phyloP scores from a whole-genome alignment of 2,329 filamentous ascomycete species.

The Penicillium decumbens region DNA sequence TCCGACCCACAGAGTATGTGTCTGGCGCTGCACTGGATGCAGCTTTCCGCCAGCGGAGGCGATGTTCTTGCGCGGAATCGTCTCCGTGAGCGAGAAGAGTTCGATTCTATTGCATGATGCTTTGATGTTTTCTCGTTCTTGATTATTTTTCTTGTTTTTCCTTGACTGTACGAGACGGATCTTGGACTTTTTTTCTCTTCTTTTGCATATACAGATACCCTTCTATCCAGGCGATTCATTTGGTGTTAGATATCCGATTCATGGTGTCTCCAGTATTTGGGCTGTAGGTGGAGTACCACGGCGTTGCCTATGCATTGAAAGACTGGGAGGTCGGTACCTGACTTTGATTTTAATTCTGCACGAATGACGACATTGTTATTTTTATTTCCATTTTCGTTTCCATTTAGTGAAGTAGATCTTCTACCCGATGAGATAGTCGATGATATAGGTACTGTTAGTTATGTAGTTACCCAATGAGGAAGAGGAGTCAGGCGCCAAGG shows the following conservation, averaged over 20 bases:
- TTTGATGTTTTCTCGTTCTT: conserved; percentile 14
- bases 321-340: conserved; percentile 1
- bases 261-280: conserved; percentile 8
- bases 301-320: conserved; percentile 21
- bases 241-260: conserved; percentile 23
- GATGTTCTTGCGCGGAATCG: conserved; percentile 80
- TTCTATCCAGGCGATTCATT: conserved; percentile 19
- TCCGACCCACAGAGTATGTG: conserved; percentile 88
- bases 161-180: conserved; percentile 13
- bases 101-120: conserved; percentile 53
- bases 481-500: conserved; percentile 18
- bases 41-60: conserved; percentile 76
- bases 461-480: background rate
- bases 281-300: conserved; percentile 10
- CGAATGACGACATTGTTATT: background rate
- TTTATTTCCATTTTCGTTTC: too few species aligned
- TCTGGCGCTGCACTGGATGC: conserved; percentile 96
- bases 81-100: conserved; percentile 65
- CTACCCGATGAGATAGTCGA: background rate
- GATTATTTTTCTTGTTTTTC: background rate
- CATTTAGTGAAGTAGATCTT: too few species aligned
- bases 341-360: background rate
- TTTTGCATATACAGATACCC: conserved; percentile 26
- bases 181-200: background rate
- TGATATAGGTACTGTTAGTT: background rate